A percentile compares a stretch with the other conserved stretches of the same genome.
Evolutionary conservation across 202 grass and related monocot genomes (phyloP).

Genomic region (Elaeis oleifera): DNA sequence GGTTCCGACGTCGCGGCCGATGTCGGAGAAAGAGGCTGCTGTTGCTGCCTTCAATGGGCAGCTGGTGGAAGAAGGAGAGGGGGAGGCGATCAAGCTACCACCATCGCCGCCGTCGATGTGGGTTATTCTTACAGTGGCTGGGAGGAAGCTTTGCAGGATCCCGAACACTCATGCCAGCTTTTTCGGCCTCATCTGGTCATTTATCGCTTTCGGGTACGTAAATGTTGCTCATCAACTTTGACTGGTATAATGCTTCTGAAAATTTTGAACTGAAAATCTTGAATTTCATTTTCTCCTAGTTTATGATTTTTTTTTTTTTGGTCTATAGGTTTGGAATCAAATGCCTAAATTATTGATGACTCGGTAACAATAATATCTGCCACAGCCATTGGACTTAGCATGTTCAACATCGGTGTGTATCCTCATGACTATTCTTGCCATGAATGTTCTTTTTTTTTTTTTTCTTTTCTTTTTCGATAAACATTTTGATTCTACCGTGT

Average conservation of each 20-base stretch:
- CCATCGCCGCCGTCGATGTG: not conserved
- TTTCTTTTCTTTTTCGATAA: not conserved
- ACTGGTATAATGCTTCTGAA: not conserved
- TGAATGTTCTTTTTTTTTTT: no score
- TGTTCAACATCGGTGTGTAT: conserved; percentile 6
- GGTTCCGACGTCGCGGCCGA: no score
- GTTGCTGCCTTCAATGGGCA: no score
- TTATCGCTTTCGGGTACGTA: conserved; percentile 2
- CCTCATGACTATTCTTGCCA: no score
- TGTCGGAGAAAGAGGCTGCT: no score
- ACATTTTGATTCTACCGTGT: no score
- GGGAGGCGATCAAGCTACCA: not conserved
- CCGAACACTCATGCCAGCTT: conserved; percentile 4
- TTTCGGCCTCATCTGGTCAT: conserved; percentile 4
- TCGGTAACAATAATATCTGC: conserved; percentile 1
- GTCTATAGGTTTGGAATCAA: not conserved
- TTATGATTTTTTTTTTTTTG: no score
- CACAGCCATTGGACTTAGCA: conserved; percentile 2
- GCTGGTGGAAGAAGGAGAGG: no score
- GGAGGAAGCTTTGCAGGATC: conserved; percentile 3
- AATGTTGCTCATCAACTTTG: no score
- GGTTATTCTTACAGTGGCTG: not conserved
- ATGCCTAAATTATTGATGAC: conserved; percentile 9
- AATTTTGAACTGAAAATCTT: not conserved
- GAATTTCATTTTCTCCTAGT: no score